Conservation (phyloP, 495 filamentous ascomycete genomes). For the Pseudotulostoma volvatum region DNA sequence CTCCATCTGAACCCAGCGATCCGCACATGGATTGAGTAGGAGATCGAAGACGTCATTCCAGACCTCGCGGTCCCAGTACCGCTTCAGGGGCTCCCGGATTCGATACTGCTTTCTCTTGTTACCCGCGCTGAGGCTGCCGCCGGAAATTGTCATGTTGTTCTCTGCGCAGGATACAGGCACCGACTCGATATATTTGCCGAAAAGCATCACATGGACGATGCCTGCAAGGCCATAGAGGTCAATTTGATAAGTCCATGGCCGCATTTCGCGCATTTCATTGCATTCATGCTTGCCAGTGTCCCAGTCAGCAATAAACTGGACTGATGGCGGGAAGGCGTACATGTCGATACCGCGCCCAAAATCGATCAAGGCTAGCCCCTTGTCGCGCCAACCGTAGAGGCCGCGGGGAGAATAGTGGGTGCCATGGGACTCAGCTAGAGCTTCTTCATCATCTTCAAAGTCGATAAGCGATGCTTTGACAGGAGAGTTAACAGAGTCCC, state of each 20-base stretch:
- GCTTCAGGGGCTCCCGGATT: constrained; percentile 62
- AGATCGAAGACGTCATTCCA: constrained; percentile 76
- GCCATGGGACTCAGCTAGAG: constrained; percentile 27
- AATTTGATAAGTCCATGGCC: constrained; percentile 91
- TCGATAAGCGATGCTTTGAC: constrained; percentile 19
- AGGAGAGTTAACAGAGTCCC: constrained; percentile 2
- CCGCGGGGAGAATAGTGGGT: constrained; percentile 54
- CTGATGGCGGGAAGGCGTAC: constrained; percentile 56
- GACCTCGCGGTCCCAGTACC: constrained; percentile 90
- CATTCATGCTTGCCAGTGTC: constrained; percentile 70
- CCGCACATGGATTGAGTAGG: constrained; percentile 57
- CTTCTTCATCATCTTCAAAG: constrained; percentile 21
- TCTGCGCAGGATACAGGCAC: constrained; percentile 26
- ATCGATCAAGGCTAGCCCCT: constrained; percentile 78
- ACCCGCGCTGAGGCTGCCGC: constrained; percentile 1
- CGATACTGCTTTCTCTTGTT: constrained; percentile 41
- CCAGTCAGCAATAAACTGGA: constrained; percentile 93
- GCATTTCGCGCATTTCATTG: constrained; percentile 79
- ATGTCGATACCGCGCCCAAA: constrained; percentile 93
- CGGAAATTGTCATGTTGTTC: neutral
- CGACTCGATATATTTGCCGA: constrained; percentile 89
- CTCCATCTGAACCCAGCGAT: constrained; percentile 35
- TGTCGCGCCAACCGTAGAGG: constrained; percentile 55
- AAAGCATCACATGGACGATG: constrained; percentile 69
- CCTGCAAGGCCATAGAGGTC: constrained; percentile 88